Evolutionary conservation across 2,329 filamentous ascomycete species (phyloP).

Genomic region (Ramichloridium luteum): DNA sequence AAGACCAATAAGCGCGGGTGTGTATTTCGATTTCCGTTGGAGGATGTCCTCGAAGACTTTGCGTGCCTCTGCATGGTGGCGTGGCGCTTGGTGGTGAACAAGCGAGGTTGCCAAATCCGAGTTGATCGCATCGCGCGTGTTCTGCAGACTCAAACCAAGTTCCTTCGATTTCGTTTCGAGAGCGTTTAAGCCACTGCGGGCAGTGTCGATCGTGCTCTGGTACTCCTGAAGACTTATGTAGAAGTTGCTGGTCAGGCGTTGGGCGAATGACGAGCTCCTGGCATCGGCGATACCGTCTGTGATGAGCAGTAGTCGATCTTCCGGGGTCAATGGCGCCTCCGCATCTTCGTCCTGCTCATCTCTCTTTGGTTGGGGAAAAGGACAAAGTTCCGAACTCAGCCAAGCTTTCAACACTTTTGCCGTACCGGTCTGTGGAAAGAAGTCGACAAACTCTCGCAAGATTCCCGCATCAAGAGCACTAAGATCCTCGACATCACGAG

Average conservation of each 20-base stretch:
- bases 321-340: slow-evolving; percentile 51
- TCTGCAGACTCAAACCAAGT: slow-evolving; percentile 56
- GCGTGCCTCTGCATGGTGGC: slow-evolving; percentile 80
- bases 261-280: slow-evolving; percentile 62
- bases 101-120: slow-evolving; percentile 74
- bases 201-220: slow-evolving; percentile 65
- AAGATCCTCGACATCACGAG: slow-evolving; percentile 66
- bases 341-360: slow-evolving; percentile 30
- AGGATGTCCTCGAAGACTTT: slow-evolving; percentile 74
- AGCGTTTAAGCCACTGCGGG: slow-evolving; percentile 58
- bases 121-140: slow-evolving; percentile 62
- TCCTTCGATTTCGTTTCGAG: slow-evolving; percentile 48
- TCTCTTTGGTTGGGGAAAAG: slow-evolving; percentile 59
- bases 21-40: slow-evolving; percentile 60
- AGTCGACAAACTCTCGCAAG: slow-evolving; percentile 66
- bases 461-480: slow-evolving; percentile 65
- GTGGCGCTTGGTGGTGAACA: slow-evolving; percentile 79
- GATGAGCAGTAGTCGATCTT: slow-evolving; percentile 73
- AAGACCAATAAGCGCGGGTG: slow-evolving; percentile 72
- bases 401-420: slow-evolving; percentile 72
- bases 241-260: slow-evolving; percentile 71
- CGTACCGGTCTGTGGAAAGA: slow-evolving; percentile 76
- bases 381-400: slow-evolving; percentile 70
- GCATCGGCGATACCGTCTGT: slow-evolving; percentile 41
- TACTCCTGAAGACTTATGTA: slow-evolving; percentile 78